A percentile compares a stretch with the other conserved stretches of the same genome.
Evolutionary conservation across 345 rosid genomes (phyloP).

Genomic region (Kernera saxatilis): DNA sequence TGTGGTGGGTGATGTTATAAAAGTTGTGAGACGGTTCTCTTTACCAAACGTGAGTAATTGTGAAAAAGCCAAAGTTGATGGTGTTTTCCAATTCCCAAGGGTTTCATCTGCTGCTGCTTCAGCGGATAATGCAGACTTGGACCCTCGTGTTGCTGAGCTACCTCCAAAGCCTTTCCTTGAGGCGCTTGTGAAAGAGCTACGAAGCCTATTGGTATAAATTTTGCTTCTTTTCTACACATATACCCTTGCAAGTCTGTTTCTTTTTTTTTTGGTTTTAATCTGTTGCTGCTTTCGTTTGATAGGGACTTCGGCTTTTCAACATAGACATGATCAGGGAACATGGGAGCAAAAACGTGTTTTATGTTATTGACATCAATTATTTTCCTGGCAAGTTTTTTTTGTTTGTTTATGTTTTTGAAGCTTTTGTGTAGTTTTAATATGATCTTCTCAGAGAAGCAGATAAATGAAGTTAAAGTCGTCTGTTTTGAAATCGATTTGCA

Average conservation of each 20-base stretch:
- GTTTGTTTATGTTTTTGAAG: not conserved
- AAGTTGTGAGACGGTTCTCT: slow-evolving; percentile 84
- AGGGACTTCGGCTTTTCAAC: slow-evolving; percentile 75
- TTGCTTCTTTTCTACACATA: not conserved
- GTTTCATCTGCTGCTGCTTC: slow-evolving; percentile 90
- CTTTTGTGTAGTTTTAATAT: not conserved
- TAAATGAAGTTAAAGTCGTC: not conserved
- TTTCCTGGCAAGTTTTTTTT: slow-evolving; percentile 60
- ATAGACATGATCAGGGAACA: slow-evolving; percentile 88
- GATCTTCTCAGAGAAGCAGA: not conserved
- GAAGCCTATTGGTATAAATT: slow-evolving; percentile 47
- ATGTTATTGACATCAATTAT: slow-evolving; percentile 94
- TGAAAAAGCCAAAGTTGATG: slow-evolving; percentile 53
- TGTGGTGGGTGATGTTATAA: slow-evolving; percentile 73
- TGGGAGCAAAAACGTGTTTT: slow-evolving; percentile 62
- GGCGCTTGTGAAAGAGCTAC: slow-evolving; percentile 80
- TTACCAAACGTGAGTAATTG: slow-evolving; percentile 62
- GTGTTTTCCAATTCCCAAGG: slow-evolving; percentile 67
- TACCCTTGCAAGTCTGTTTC: not conserved
- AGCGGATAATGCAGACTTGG: slow-evolving; percentile 84
- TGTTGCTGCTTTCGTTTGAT: not conserved
- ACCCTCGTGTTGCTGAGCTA: slow-evolving; percentile 71
- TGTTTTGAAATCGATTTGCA: slow-evolving; percentile 31
- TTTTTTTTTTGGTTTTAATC: slow-evolving; percentile 19
- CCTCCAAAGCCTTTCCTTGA: slow-evolving; percentile 84